Evolutionary conservation across 495 filamentous ascomycete genomes (phyloP).

Genomic region (Jackrogersella multiformis): DNA sequence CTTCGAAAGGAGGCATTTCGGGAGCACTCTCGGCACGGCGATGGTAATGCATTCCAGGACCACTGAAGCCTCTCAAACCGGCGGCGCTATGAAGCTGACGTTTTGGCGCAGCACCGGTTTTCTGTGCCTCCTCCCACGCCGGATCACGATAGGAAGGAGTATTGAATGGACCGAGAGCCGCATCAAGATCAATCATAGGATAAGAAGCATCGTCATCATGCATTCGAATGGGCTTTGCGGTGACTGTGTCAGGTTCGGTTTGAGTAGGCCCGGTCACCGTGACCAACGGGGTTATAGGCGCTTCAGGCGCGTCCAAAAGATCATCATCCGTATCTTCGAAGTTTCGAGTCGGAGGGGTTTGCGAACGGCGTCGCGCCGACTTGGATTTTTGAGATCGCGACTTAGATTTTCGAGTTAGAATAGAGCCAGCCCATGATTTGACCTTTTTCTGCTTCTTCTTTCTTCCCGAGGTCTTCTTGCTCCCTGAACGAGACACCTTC

Average conservation of each 20-base stretch:
- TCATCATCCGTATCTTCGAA: constrained; percentile 37
- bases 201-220: constrained; percentile 68
- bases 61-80: constrained; percentile 74
- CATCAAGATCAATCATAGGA: constrained; percentile 92
- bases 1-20: constrained; percentile 84
- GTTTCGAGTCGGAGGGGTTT: constrained; percentile 49
- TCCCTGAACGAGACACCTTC: constrained; percentile 9
- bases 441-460: constrained; percentile 81
- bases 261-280: constrained; percentile 38
- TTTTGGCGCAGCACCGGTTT: constrained; percentile 68
- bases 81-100: constrained; percentile 92
- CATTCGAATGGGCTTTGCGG: constrained; percentile 11
- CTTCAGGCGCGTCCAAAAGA: constrained; percentile 32
- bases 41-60: constrained; percentile 89
- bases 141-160: constrained; percentile 71
- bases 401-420: constrained; percentile 73
- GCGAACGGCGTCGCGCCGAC: constrained; percentile 44
- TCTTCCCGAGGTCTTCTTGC: constrained; percentile 58
- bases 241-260: constrained; percentile 33
- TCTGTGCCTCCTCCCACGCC: constrained; percentile 65
- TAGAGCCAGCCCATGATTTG: constrained; percentile 80
- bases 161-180: constrained; percentile 92
- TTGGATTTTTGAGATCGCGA: constrained; percentile 54
- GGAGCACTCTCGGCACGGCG: constrained; percentile 92
- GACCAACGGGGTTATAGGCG: constrained; percentile 41